A percentile compares a stretch with the other conserved stretches of the same genome.
These are phyloP conservation scores for Pleurotus ostreatus DNA, from an alignment of 768 basidiomycete species.

Conservation along the genomic window DNA sequence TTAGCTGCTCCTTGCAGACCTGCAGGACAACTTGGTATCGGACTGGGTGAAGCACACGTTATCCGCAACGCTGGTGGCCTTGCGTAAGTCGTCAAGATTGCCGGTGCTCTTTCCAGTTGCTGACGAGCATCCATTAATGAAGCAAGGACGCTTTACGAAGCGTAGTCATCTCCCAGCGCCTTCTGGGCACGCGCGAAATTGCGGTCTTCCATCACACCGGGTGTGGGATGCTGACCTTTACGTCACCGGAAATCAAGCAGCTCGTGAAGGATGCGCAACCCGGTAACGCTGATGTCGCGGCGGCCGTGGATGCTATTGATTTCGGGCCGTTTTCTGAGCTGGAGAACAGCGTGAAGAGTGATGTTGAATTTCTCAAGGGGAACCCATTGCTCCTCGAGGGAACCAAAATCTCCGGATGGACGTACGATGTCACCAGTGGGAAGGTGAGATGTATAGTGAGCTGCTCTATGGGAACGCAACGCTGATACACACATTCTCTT, in stretches of 20 bases:
- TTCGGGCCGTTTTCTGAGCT: constrained; percentile 3
- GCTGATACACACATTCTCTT: too few relatives aligned
- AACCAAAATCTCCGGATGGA: constrained; percentile 60
- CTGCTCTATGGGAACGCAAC: too few relatives aligned
- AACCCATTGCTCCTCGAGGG: constrained; percentile 52
- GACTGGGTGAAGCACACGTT: constrained; percentile 50
- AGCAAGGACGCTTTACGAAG: constrained; percentile 64
- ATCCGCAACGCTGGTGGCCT: constrained; percentile 40
- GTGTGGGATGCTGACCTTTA: constrained; percentile 72
- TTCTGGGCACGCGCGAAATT: constrained; percentile 66
- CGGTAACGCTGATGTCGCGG: constrained; percentile 23
- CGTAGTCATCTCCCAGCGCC: constrained; percentile 68
- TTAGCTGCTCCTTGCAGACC: constrained; percentile 22
- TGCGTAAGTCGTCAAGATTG: neutral
- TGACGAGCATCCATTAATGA: neutral
- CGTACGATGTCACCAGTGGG: constrained; percentile 44
- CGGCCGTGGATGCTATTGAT: constrained; percentile 18
- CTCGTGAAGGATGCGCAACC: constrained; percentile 45
- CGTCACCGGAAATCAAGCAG: constrained; percentile 40
- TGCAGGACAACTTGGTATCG: constrained; percentile 38
- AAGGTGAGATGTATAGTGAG: neutral
- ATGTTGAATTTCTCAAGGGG: constrained; percentile 54
- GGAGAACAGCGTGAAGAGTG: constrained; percentile 36
- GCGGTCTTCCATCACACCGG: constrained; percentile 68
- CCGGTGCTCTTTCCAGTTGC: neutral